These are phyloP conservation scores for Geranium incanum DNA, from an alignment of 441 rosid genomes.

Conservation along the genomic window DNA sequence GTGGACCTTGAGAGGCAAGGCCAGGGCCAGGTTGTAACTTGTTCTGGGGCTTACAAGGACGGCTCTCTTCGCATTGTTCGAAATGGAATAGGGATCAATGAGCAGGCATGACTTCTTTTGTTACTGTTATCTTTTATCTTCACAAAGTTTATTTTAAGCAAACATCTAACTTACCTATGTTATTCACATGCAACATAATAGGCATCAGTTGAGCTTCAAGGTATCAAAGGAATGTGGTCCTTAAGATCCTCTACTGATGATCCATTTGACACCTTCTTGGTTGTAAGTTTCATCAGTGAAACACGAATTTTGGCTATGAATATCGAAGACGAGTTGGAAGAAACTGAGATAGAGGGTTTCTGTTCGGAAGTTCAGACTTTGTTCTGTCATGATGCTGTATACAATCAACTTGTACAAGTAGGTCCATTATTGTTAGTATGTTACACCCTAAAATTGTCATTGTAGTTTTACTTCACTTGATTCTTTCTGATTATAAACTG, in stretches of 20 bases:
- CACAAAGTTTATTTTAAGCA: slow-evolving; percentile 2
- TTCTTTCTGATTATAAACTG: background rate
- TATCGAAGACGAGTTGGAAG: slow-evolving; percentile 95
- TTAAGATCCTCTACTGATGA: slow-evolving; percentile 84
- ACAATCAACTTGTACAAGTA: slow-evolving; percentile 93
- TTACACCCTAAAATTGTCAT: background rate
- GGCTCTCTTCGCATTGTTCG: slow-evolving; percentile 97
- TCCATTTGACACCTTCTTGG: slow-evolving; percentile 87
- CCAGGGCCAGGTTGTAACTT: slow-evolving; percentile 98
- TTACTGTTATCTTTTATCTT: slow-evolving; percentile 1
- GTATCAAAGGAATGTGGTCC: slow-evolving; percentile 99
- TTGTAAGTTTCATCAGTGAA: slow-evolving; percentile 94
- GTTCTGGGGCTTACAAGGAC: slow-evolving; percentile 97
- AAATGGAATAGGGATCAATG: slow-evolving; percentile 97
- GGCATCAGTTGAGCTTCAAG: slow-evolving; percentile 99
- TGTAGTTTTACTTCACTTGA: background rate
- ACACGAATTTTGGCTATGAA: slow-evolving; percentile 96
- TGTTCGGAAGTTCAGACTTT: slow-evolving; percentile 84
- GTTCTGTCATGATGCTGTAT: slow-evolving; percentile 89
- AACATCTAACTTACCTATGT: slow-evolving; percentile 14
- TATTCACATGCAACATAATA: slow-evolving; percentile 23
- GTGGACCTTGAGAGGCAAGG: slow-evolving; percentile 99
- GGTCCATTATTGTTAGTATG: slow-evolving; percentile 18
- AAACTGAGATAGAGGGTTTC: slow-evolving; percentile 96
- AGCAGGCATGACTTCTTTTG: slow-evolving; percentile 54